Evolutionary conservation across 148 eudicot genomes (phyloP).

Genomic region (Fagopyrum esculentum): DNA sequence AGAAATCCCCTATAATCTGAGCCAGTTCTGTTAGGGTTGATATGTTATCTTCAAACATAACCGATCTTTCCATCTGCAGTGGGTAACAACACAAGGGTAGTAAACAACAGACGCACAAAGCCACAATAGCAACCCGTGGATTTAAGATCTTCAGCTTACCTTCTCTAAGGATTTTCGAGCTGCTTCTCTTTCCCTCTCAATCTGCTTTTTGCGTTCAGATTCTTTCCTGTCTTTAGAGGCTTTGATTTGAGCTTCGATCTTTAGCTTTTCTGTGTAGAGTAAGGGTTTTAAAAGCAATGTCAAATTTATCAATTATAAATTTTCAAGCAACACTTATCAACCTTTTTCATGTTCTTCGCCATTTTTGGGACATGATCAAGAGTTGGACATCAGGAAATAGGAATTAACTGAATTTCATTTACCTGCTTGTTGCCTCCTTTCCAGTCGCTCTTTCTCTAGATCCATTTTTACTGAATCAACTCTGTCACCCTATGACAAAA

Average conservation of each 20-base stretch:
- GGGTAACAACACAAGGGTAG: neutral
- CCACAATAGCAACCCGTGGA: neutral
- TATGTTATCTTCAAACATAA: slow-evolving; percentile 45
- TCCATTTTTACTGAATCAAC: slow-evolving; percentile 31
- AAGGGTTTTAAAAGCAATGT: neutral
- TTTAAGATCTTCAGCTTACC: slow-evolving; percentile 23
- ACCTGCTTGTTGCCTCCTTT: slow-evolving; percentile 60
- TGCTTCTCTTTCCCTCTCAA: slow-evolving; percentile 54
- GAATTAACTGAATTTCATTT: neutral
- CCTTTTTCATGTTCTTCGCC: too few species aligned
- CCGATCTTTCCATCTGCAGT: slow-evolving; percentile 71
- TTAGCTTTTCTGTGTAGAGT: slow-evolving; percentile 45
- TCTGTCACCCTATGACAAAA: slow-evolving; percentile 33
- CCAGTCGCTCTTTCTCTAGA: slow-evolving; percentile 45
- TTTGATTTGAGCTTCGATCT: slow-evolving; percentile 60
- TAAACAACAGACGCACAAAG: neutral
- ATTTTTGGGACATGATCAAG: too few species aligned
- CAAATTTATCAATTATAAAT: neutral
- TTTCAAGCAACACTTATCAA: neutral
- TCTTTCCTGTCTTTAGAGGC: slow-evolving; percentile 41
- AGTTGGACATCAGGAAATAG: neutral
- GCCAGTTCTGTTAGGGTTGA: slow-evolving; percentile 47
- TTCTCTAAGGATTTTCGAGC: slow-evolving; percentile 50
- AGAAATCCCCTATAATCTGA: slow-evolving; percentile 26
- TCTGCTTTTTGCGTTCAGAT: slow-evolving; percentile 35